Evolutionary conservation across 352 stramenopile species (phyloP), one percentile per base, ranked within the genome.

Genomic region (Globisporangium megalacanthum): DNA sequence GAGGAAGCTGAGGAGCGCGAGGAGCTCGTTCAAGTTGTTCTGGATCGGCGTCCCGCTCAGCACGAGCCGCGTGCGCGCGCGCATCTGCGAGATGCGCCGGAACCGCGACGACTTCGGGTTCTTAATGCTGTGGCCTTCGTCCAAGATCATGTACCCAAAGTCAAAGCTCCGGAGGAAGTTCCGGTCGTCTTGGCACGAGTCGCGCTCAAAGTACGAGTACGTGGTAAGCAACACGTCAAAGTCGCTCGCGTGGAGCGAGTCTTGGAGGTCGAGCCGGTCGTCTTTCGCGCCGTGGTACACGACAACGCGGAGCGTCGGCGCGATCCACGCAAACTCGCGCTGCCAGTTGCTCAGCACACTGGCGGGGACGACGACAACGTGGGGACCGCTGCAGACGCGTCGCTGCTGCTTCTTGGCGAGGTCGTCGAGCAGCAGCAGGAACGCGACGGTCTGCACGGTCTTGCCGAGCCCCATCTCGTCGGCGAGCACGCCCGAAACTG

Each of bases 391-490:
- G 54, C 66, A 46, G 19, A 72, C 55, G 58, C 61, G 33, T 52
- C 56, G 5, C 1, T 70, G 49, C 44, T 71, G 65, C 22, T 62
- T 60, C 52, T 65, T 75, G 20, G 69, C 77, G 6, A 87, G 42
- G 1, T 72, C 64, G 29, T 88, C 72, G 0, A 95, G 68, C 15
- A 91, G 54, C 46, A 83, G 52, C 44, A 95, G 58, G 52, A 94
- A 95, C 2, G 82, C 36, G 59, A 94, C 88, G n/a, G 82, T 89
- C 58, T 95, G 86, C 3, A 93, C 83, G 3, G 86, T 95, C 72
- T 99, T 99, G 14, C 94, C 94, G 5, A 98, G 77, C 20, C 92
- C 91, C 92, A 97, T 97, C 54, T 97, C 89, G 58, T 97, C 82
- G 0, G 84, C 79, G 4, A 95, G 55, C 41, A 95, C 83, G 9